phyloP scores from a whole-genome alignment of 192 early-diverging fungal genomes.

The Phlyctochytrium planicorne region DNA sequence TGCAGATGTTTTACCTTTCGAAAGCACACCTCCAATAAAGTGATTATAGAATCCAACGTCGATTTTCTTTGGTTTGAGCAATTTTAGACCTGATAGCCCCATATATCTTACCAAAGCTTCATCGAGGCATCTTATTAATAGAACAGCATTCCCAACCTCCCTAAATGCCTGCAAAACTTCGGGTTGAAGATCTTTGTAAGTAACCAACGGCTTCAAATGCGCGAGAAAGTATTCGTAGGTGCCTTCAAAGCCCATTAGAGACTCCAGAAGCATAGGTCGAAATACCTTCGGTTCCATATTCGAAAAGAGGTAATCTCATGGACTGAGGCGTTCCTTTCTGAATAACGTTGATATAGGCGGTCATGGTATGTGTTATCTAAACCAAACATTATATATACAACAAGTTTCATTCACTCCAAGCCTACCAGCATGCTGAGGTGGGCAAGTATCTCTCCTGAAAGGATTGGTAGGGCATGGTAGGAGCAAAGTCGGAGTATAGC shows the following conservation, averaged over 20 bases:
- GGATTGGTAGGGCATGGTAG: background rate
- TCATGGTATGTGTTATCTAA: slow-evolving; percentile 36
- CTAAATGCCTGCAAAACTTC: slow-evolving; percentile 47
- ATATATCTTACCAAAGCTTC: too few species aligned
- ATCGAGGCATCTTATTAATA: slow-evolving; percentile 31
- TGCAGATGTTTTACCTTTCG: too few species aligned
- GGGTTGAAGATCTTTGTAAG: slow-evolving; percentile 33
- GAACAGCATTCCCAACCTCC: slow-evolving; percentile 42
- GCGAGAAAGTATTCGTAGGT: slow-evolving; percentile 43
- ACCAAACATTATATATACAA: slow-evolving; percentile 13
- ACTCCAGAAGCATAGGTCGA: background rate
- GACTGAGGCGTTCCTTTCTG: slow-evolving; percentile 41
- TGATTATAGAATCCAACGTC: too few species aligned
- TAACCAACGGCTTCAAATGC: slow-evolving; percentile 32
- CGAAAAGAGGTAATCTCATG: slow-evolving; percentile 44
- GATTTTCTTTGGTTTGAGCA: too few species aligned
- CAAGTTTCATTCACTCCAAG: background rate
- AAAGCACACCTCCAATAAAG: too few species aligned
- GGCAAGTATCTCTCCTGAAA: background rate
- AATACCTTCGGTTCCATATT: slow-evolving; percentile 34
- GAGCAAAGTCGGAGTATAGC: slow-evolving; percentile 10
- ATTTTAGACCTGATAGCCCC: too few species aligned
- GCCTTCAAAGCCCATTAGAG: slow-evolving; percentile 15
- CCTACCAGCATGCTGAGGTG: slow-evolving; percentile 3
- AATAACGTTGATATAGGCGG: slow-evolving; percentile 40